Conservation (phyloP, 129 eudicot species). For the Gnaphalium uliginosum region DNA sequence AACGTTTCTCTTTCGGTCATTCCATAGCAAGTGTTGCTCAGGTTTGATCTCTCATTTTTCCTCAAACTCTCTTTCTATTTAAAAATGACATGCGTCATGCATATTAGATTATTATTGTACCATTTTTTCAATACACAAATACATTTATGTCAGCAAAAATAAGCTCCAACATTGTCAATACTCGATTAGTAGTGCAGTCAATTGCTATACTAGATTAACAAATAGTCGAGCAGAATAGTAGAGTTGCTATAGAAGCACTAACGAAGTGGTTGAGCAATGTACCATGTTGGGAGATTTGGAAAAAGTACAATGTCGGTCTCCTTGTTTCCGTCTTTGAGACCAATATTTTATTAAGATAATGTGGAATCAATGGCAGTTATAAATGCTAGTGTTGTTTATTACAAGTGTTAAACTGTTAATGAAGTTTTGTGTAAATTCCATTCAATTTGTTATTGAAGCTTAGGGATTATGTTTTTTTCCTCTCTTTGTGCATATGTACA, state of each 20-base stretch:
- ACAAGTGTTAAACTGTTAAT: not conserved
- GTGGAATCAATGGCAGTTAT: not conserved
- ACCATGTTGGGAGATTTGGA: not conserved
- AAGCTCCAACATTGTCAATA: not conserved
- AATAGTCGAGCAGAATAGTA: not conserved
- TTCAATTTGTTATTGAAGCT: not conserved
- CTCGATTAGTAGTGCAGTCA: not conserved
- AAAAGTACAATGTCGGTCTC: not conserved
- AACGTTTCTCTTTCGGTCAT: not conserved
- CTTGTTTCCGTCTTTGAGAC: not conserved
- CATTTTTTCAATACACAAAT: not conserved
- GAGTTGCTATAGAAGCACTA: not conserved
- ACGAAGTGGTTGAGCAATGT: not conserved
- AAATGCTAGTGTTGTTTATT: not conserved
- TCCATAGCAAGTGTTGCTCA: not conserved
- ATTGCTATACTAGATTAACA: not conserved
- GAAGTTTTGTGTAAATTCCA: not conserved
- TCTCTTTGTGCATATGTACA: not conserved
- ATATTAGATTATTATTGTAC: not conserved
- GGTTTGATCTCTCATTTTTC: not conserved
- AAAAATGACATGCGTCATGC: not conserved
- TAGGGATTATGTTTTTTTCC: not conserved
- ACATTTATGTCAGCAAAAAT: not conserved
- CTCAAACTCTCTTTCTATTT: too few relatives aligned
- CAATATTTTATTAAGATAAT: not conserved